Conservation (phyloP, 2,329 filamentous ascomycete species). For the Pleochaeta shiraiana region DNA sequence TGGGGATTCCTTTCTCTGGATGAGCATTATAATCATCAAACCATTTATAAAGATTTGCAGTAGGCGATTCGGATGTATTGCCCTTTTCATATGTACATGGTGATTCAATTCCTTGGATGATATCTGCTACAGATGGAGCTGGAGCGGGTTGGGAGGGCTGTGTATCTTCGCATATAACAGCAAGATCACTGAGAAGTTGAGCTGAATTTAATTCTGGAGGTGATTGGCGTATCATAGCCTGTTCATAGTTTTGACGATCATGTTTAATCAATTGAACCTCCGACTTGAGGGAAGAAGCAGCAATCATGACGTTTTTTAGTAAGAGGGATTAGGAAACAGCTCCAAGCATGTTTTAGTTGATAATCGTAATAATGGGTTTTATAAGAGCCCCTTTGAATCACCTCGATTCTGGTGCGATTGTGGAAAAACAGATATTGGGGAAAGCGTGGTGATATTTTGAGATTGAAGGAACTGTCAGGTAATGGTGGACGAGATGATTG, state of each 20-base stretch:
- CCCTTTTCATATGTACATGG: slow-evolving; percentile 9
- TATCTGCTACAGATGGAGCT: not conserved
- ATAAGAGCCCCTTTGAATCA: not conserved
- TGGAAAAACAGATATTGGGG: not conserved
- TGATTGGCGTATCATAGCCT: not conserved
- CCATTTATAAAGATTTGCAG: slow-evolving; percentile 11
- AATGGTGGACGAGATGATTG: too few relatives aligned
- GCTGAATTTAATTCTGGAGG: not conserved
- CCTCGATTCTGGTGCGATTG: not conserved
- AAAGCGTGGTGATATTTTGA: not conserved
- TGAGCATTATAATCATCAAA: slow-evolving; percentile 14
- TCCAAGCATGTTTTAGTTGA: not conserved
- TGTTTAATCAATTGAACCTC: not conserved
- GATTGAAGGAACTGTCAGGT: too few relatives aligned
- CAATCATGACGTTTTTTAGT: not conserved
- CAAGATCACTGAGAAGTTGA: not conserved
- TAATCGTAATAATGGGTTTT: not conserved
- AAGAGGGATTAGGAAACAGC: not conserved
- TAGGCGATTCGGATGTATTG: slow-evolving; percentile 6
- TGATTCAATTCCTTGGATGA: not conserved
- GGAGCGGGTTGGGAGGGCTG: not conserved
- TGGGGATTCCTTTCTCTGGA: slow-evolving; percentile 6
- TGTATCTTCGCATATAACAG: not conserved
- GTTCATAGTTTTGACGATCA: not conserved
- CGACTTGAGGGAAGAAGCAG: not conserved